phyloP scores from a whole-genome alignment of 1,284 basidiomycete genomes.

The Volvariella volvacea region DNA sequence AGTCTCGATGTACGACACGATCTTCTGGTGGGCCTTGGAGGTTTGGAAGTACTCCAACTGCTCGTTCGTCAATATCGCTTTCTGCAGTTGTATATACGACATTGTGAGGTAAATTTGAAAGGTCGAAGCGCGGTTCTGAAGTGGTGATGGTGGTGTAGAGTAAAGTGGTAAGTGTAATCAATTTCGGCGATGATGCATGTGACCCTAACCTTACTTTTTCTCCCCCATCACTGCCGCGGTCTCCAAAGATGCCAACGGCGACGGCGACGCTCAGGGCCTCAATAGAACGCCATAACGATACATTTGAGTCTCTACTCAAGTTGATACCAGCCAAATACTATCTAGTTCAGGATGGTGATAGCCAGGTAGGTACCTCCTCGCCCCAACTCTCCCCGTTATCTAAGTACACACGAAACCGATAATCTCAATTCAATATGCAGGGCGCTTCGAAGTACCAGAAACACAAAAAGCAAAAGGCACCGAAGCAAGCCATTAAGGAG shows the following conservation, averaged over 20 bases:
- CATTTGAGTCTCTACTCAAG: slow-evolving; percentile 74
- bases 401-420: not conserved
- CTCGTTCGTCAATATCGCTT: slow-evolving; percentile 73
- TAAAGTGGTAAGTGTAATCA: slow-evolving; percentile 1
- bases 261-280: slow-evolving; percentile 52
- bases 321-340: slow-evolving; percentile 89
- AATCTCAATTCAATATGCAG: slow-evolving; percentile 17
- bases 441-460: slow-evolving; percentile 77
- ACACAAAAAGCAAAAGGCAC: slow-evolving; percentile 79
- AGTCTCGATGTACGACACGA: slow-evolving; percentile 69
- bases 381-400: not conserved
- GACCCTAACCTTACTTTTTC: slow-evolving; percentile 9
- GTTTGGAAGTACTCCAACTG: slow-evolving; percentile 83
- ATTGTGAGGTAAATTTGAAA: slow-evolving; percentile 14
- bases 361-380: slow-evolving; percentile 39
- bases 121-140: not conserved
- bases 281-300: slow-evolving; percentile 75
- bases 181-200: slow-evolving; percentile 1
- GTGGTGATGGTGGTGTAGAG: not conserved
- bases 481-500: slow-evolving; percentile 82
- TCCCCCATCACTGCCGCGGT: not conserved
- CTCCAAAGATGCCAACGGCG: slow-evolving; percentile 41
- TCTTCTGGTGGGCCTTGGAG: slow-evolving; percentile 64
- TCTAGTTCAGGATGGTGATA: slow-evolving; percentile 64
- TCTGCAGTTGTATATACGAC: slow-evolving; percentile 35